Conservation (phyloP, 2,329 filamentous ascomycete species). For the Pseudogymnoascus sp. region DNA sequence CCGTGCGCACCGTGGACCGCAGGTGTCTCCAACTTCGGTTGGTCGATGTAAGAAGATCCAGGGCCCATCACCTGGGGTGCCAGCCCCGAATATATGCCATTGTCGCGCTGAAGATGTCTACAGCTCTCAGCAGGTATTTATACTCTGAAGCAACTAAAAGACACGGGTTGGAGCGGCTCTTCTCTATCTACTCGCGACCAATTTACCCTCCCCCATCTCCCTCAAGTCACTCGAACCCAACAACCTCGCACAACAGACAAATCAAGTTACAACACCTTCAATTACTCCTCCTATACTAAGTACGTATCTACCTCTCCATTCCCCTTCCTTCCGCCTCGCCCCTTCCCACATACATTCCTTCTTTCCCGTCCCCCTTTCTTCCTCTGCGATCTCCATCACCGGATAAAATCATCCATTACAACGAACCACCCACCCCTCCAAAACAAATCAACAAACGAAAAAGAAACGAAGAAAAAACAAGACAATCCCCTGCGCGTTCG, state of each 20-base stretch:
- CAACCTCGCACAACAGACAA: background rate
- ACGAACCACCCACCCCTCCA: background rate
- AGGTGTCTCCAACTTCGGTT: no score
- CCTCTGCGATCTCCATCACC: background rate
- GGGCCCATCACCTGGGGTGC: no score
- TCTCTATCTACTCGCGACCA: background rate
- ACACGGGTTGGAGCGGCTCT: no score
- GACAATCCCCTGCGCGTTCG: background rate
- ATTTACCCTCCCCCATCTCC: background rate
- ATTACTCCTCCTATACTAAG: background rate
- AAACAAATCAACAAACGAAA: background rate
- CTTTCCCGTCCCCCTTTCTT: background rate
- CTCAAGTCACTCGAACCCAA: background rate
- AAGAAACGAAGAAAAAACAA: background rate
- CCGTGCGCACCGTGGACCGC: no score
- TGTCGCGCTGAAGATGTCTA: no score
- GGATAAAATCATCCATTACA: background rate
- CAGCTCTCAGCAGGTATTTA: no score
- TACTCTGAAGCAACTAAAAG: no score
- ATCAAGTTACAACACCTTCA: background rate
- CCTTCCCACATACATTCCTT: background rate
- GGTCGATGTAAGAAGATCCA: no score
- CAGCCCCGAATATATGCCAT: no score
- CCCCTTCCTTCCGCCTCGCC: background rate
- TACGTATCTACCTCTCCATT: background rate